Base-by-base conservation (phyloP, 169 alveolate genomes). In the Fabrea salina region DNA sequence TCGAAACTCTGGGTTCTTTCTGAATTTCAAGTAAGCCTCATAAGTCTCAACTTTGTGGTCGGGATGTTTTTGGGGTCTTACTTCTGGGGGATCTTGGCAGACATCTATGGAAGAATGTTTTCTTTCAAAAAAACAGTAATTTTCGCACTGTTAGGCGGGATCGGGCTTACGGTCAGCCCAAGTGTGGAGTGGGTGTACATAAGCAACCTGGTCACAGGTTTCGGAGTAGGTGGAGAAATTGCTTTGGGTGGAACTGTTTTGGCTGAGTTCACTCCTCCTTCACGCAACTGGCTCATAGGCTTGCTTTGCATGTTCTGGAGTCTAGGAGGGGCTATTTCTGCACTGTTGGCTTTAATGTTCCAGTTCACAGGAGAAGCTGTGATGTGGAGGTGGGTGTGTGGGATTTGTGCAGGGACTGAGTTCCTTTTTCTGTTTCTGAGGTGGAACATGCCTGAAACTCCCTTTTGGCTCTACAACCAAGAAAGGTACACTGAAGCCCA, bases 201-300 rank as follows among this genome's bases (percentile, higher is more conserved):
- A 1, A 16, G 33, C n/a, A 19, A 19, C 33, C 5, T 66, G 33
- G 25, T 66, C 41, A 35, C 41, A 37, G 76, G 76, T 5, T 16
- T 66, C 32, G 76, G 58, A 5, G 35, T 66, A 11, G 76, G 56
- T 19, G 76, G 76, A 8, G 76, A 66, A 35, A 30, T 66, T 66
- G 30, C 25, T 2, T 25, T 66, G 30, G 54, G 47, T n/a, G 76
- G 76, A 0, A 41, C 54, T 66, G 51, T 66, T 39, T 35, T 41
- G n/a, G 19, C 19, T 32, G 76, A 66, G 54, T 66, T 39, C 35
- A 22, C 35, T 41, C 76, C 76, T 32, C 76, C 57, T 2, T 32
- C 54, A 66, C 33, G 41, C 25, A n/a, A 27, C 19, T 25, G 57
- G n/a, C 22, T 37, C 22, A 19, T 39, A 3, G 30, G 58, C 16